A percentile compares a stretch with the other conserved stretches of the same genome.
phyloP scores from a whole-genome alignment of 805 yeast genomes.

The Wickerhamomyces tratensis region DNA sequence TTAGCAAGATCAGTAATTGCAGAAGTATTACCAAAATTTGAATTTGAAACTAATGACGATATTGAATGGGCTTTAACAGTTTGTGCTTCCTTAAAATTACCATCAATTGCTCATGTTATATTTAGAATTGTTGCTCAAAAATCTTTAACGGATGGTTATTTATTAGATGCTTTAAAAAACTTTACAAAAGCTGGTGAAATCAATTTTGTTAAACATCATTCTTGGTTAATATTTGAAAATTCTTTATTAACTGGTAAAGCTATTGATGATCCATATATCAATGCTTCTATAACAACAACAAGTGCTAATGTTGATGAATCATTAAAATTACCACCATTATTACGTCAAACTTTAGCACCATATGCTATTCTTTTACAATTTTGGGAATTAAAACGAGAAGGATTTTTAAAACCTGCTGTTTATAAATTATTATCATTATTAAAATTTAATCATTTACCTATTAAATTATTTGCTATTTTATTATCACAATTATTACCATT shows the following conservation, averaged over 20 bases:
- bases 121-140: conserved; percentile 26
- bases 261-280: conserved; percentile 46
- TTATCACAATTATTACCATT: conserved; percentile 39
- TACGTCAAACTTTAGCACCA: conserved; percentile 64
- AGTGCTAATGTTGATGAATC: conserved; percentile 15
- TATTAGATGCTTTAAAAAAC: conserved; percentile 55
- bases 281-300: conserved; percentile 32
- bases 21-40: conserved; percentile 49
- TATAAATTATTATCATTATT: conserved; percentile 29
- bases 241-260: conserved; percentile 41
- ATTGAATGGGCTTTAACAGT: conserved; percentile 70
- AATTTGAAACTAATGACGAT: conserved; percentile 62
- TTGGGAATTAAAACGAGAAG: conserved; percentile 23
- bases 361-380: conserved; percentile 53
- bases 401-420: conserved; percentile 20
- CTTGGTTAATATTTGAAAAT: conserved; percentile 58
- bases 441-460: conserved; percentile 43
- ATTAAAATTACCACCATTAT: conserved; percentile 37
- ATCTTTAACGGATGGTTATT: conserved; percentile 11
- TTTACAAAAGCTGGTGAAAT: conserved; percentile 55
- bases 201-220: conserved; percentile 36
- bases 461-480: conserved; percentile 37
- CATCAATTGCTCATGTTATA: conserved; percentile 46
- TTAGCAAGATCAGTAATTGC: conserved; percentile 36
- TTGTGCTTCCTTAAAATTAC: conserved; percentile 57